Evolutionary conservation across 148 eudicot species (phyloP).

Genomic region (Vaccinium myrtillus): DNA sequence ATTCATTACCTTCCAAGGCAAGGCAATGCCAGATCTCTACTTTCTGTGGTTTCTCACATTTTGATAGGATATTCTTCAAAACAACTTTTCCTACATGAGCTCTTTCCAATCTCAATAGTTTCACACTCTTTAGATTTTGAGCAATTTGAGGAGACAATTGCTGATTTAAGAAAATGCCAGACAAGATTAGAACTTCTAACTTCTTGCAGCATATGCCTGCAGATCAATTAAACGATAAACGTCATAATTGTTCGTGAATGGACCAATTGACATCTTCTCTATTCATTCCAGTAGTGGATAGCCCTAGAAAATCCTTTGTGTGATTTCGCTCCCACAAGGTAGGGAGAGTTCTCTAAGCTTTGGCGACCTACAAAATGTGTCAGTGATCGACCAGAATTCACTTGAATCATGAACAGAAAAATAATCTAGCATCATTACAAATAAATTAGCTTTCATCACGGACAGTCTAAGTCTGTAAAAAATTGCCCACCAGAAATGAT

Average conservation of each 20-base stretch:
- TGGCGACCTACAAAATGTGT: not conserved
- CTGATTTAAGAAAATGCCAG: not conserved
- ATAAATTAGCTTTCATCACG: too few species aligned
- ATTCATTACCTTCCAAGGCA: not conserved
- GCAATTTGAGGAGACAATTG: conserved; percentile 1
- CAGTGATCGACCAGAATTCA: not conserved
- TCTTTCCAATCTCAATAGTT: not conserved
- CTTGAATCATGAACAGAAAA: not conserved
- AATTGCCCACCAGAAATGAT: not conserved
- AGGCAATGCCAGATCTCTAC: conserved; percentile 3
- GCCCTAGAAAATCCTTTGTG: not conserved
- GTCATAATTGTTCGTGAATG: not conserved
- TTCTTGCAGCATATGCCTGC: not conserved
- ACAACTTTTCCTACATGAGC: not conserved
- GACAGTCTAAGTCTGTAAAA: not conserved
- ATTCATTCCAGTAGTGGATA: not conserved
- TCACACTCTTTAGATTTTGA: not conserved
- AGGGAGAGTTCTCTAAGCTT: not conserved
- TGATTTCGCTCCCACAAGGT: not conserved
- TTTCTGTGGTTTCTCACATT: not conserved
- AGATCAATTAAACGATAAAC: not conserved
- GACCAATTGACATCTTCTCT: conserved; percentile 5
- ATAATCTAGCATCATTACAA: too few species aligned
- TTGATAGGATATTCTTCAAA: not conserved
- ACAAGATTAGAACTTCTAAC: not conserved